Evolutionary conservation across 148 eudicot species (phyloP).

Genomic region (Rhododendron vialii): DNA sequence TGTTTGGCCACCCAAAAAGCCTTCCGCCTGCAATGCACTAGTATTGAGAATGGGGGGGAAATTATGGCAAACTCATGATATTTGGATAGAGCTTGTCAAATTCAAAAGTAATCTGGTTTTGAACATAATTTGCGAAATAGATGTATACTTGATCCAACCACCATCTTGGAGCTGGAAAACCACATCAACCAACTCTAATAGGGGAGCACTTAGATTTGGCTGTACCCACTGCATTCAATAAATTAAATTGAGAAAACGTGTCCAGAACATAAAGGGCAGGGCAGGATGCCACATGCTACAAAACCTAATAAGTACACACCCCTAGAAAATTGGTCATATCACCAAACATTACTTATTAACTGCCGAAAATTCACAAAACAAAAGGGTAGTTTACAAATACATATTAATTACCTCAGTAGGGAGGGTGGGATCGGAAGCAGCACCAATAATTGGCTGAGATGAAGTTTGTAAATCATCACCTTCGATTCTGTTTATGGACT

Average conservation of each 20-base stretch:
- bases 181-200: slow-evolving; percentile 91
- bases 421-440: slow-evolving; percentile 52
- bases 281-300: slow-evolving; percentile 4
- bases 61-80: slow-evolving; percentile 1
- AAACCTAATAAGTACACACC: not conserved
- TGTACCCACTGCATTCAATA: slow-evolving; percentile 81
- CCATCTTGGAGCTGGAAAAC: slow-evolving; percentile 98
- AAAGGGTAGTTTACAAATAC: not conserved
- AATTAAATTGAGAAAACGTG: slow-evolving; percentile 7
- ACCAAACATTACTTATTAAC: not conserved
- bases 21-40: slow-evolving; percentile 56
- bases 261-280: not conserved
- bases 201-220: slow-evolving; percentile 74
- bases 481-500: slow-evolving; percentile 24
- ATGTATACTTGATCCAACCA: slow-evolving; percentile 89
- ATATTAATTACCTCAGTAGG: slow-evolving; percentile 63
- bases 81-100: not conserved
- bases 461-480: slow-evolving; percentile 26
- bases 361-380: not conserved
- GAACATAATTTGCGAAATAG: not conserved
- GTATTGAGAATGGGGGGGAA: not conserved
- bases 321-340: not conserved
- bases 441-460: slow-evolving; percentile 34
- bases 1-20: slow-evolving; percentile 98
- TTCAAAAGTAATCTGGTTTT: not conserved